Conservation (phyloP, 2,329 filamentous ascomycete species). For the Coniochaeta hoffmannii region DNA sequence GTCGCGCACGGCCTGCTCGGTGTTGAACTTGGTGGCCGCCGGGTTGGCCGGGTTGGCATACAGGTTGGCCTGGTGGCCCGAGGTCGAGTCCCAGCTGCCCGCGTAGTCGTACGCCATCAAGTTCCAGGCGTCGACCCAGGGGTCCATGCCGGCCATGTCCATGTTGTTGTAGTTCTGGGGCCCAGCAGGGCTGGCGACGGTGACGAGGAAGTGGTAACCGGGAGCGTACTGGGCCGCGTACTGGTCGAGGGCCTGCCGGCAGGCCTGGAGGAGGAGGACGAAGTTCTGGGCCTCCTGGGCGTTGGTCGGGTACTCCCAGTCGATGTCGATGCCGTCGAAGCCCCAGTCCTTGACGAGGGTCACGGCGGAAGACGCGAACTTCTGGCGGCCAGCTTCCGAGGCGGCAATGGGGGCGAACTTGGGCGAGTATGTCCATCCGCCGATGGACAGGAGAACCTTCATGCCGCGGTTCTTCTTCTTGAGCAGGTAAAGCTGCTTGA, state of each 20-base stretch:
- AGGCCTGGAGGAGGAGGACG: constrained; percentile 33
- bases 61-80: constrained; percentile 65
- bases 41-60: constrained; percentile 45
- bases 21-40: constrained; percentile 59
- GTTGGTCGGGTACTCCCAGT: constrained; percentile 46
- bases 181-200: constrained; percentile 30
- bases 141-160: constrained; percentile 37
- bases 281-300: constrained; percentile 31
- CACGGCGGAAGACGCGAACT: constrained; percentile 63
- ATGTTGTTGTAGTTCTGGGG: constrained; percentile 35
- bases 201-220: constrained; percentile 24
- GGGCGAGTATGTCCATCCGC: constrained; percentile 70
- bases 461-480: constrained; percentile 72
- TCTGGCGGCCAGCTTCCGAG: constrained; percentile 51
- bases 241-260: constrained; percentile 26
- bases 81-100: constrained; percentile 53
- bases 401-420: constrained; percentile 60
- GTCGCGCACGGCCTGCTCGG: constrained; percentile 54
- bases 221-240: constrained; percentile 20
- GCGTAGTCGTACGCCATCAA: constrained; percentile 65
- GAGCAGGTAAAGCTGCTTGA: constrained; percentile 69
- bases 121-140: constrained; percentile 45
- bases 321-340: constrained; percentile 49
- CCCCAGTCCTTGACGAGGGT: constrained; percentile 62
- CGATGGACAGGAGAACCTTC: constrained; percentile 74